phyloP scores from a whole-genome alignment of 2,329 filamentous ascomycete species.

The Cladophialophora immunda region DNA sequence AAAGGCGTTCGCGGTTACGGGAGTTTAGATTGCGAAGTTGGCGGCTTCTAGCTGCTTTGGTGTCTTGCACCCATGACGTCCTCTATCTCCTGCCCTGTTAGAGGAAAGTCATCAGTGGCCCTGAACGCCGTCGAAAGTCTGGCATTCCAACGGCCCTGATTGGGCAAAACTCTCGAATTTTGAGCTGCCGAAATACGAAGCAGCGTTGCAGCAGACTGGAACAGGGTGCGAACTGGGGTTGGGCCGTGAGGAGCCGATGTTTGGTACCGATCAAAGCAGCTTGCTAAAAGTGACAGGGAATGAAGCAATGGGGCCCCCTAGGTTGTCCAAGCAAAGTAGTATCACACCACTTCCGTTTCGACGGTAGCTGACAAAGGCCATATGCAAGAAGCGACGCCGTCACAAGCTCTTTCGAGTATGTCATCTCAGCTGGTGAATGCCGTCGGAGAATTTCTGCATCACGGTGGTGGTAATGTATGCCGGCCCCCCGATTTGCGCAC shows the following conservation, averaged over 20 bases:
- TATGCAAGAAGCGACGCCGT: constrained; percentile 2
- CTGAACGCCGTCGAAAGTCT: constrained; percentile 4
- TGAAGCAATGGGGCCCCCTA: not conserved
- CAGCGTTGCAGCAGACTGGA: constrained; percentile 5
- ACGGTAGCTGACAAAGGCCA: constrained; percentile 1
- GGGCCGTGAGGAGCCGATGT: not conserved
- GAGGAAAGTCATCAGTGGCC: constrained; percentile 4
- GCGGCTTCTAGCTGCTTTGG: constrained; percentile 10
- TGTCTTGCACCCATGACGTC: constrained; percentile 17
- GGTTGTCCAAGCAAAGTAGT: not conserved
- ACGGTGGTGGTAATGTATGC: not conserved
- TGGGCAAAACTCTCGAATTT: constrained; percentile 9
- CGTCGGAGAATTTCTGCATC: constrained; percentile 25
- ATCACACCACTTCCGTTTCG: constrained; percentile 8
- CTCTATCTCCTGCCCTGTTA: constrained; percentile 9
- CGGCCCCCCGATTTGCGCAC: constrained; percentile 9
- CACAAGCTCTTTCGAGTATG: constrained; percentile 2
- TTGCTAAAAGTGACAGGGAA: not conserved
- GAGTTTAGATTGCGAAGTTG: constrained; percentile 14
- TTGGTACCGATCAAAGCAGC: not conserved
- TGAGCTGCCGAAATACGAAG: constrained; percentile 11
- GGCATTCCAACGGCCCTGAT: constrained; percentile 11
- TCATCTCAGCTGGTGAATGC: constrained; percentile 6
- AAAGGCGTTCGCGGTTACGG: constrained; percentile 14
- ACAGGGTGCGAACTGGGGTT: not conserved